Base-by-base conservation (phyloP, 305 asterid genomes). In the Rubia occidens region DNA sequence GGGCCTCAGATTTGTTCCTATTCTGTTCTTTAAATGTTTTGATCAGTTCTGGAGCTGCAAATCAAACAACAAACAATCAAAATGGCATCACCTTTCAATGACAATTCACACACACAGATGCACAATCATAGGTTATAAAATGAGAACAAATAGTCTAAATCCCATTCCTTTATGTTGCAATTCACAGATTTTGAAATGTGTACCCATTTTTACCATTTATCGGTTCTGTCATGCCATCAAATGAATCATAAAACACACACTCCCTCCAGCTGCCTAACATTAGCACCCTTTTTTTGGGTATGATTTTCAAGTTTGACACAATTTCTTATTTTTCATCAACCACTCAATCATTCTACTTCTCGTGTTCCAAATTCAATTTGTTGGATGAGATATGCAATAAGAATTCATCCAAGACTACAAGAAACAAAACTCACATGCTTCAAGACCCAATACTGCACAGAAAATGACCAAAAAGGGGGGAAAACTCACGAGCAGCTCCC, bases 41-140 rank as follows among this genome's bases (percentile, higher is more conserved):
- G 47, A 88, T 45, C 7, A 83, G 60, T 39, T 83, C 88, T 17
- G 74, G 67, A 55, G 93, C 89, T 87, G 85, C 76, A 83, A 70
- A 6, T 53, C 3, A 20, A 35, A 58, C 21, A 15, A 56, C 5
- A 56, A 54, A n/a, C 11, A 54, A 8, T 17, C 60, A 18, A 17
- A 54, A 6, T 2, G 11, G 9, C 8, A 17, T n/a, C 26, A 18
- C 1, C 54, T 17, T 47, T 51, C 21, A n/a, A 17, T 6, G 0
- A 8, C 21, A 51, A 1, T 51, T 47, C 54, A 47, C 54, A 58
- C 47, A 45, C 8, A 64, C 17, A 14, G 10, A n/a, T 29, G 6
- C 42, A 29, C 1, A 17, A 60, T 60, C 64, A 60, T 49, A 20
- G 10, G 58, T 21, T 17, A 2, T 17, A n/a, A 51, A 51, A 51